A percentile compares a stretch with the other conserved stretches of the same genome.
Conservation (phyloP, 306 rosid genomes). For the Hylodesmum podocarpum region DNA sequence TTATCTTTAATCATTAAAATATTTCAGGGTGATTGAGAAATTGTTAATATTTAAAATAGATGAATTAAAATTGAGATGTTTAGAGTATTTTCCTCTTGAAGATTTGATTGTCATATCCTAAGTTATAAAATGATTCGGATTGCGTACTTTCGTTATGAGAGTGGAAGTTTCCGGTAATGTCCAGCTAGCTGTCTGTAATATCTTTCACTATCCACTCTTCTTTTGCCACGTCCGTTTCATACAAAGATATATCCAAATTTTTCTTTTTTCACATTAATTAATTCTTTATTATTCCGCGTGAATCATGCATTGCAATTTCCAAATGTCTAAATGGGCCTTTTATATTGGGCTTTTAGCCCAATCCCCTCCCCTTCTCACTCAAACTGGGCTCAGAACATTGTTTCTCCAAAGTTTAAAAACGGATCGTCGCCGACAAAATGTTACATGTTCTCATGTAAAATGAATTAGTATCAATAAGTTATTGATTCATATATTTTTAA, state of each 20-base stretch:
- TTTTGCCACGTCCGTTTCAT: slow-evolving; percentile 17
- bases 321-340: neutral
- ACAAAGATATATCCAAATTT: neutral
- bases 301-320: neutral
- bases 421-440: too few species aligned
- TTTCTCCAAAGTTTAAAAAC: neutral
- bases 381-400: neutral
- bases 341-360: neutral
- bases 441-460: too few species aligned
- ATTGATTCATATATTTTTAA: too few species aligned
- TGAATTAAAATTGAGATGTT: too few species aligned
- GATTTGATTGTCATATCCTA: too few species aligned
- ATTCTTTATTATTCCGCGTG: neutral
- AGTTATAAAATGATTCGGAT: neutral
- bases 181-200: neutral
- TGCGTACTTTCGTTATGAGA: neutral
- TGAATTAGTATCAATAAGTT: too few species aligned
- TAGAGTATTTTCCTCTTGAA: too few species aligned
- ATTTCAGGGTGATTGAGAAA: too few species aligned
- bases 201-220: slow-evolving; percentile 8
- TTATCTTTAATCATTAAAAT: too few species aligned
- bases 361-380: neutral
- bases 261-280: neutral
- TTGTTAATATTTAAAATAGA: too few species aligned
- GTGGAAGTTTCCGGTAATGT: slow-evolving; percentile 38